A percentile compares a stretch with the other conserved stretches of the same genome.
phyloP scores from a whole-genome alignment of 73 alveolate genomes.

The Paraurostyla sp. region DNA sequence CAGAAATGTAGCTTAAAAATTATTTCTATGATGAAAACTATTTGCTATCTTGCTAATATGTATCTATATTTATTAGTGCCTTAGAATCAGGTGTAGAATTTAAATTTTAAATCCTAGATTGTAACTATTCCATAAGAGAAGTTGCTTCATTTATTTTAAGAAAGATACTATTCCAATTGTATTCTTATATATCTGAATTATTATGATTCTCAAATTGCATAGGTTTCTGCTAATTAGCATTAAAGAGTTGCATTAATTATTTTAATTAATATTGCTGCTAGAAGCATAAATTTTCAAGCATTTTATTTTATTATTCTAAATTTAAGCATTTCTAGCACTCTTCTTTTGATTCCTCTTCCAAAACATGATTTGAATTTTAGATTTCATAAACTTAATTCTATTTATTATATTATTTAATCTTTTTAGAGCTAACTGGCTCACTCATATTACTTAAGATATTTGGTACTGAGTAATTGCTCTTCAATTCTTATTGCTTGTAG shows the following conservation, averaged over 20 bases:
- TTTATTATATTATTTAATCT: no score
- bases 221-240: not conserved
- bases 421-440: no score
- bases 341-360: not conserved
- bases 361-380: not conserved
- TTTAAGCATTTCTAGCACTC: not conserved
- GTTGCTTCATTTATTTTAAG: not conserved
- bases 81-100: not conserved
- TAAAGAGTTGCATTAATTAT: not conserved
- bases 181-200: not conserved
- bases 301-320: not conserved
- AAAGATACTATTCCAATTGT: not conserved
- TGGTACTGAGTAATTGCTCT: no score
- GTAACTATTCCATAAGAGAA: not conserved
- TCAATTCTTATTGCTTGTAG: no score
- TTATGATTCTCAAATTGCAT: not conserved
- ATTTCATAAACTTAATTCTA: not conserved
- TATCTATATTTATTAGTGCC: not conserved
- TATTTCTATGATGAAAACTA: no score
- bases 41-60: no score
- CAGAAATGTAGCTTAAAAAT: no score
- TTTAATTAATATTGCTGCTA: not conserved
- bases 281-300: slow-evolving; percentile 8
- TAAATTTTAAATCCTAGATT: not conserved
- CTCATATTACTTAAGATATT: no score